Conservation (phyloP, 1,284 basidiomycete genomes). For the Boletus smithii region DNA sequence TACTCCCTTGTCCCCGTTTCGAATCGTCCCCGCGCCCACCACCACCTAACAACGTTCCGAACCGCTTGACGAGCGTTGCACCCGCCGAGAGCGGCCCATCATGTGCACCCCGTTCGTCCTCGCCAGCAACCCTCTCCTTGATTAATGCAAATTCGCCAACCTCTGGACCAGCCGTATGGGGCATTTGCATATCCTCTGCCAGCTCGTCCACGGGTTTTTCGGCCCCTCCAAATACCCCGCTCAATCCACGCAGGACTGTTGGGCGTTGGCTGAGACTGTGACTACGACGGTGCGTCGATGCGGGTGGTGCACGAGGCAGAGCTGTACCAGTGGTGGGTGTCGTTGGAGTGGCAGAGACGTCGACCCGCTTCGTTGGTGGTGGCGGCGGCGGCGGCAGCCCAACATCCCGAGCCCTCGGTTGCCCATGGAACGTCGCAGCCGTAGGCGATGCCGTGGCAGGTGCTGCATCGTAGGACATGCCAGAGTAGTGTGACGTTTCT, state of each 20-base stretch:
- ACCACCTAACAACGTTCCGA: constrained; percentile 59
- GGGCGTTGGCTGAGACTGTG: constrained; percentile 78
- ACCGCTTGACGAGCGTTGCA: constrained; percentile 69
- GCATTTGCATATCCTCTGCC: constrained; percentile 37
- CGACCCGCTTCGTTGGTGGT: constrained; percentile 28
- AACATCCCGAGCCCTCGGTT: constrained; percentile 58
- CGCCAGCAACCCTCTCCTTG: constrained; percentile 34
- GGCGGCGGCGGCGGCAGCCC: constrained; percentile 28
- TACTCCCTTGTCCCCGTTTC: constrained; percentile 36
- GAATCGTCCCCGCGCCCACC: constrained; percentile 45
- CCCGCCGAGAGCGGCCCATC: constrained; percentile 49
- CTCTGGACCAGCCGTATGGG: constrained; percentile 59
- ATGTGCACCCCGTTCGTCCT: constrained; percentile 22
- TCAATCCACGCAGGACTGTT: constrained; percentile 39
- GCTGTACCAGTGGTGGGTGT: constrained; percentile 30
- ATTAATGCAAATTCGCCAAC: constrained; percentile 46
- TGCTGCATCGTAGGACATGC: constrained; percentile 67
- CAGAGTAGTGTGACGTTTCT: constrained; percentile 73
- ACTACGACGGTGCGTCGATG: constrained; percentile 64
- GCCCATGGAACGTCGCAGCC: constrained; percentile 50
- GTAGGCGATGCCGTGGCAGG: constrained; percentile 51
- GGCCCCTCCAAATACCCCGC: constrained; percentile 49
- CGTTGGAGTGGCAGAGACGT: constrained; percentile 38
- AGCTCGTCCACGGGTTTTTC: constrained; percentile 42
- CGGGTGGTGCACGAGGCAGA: constrained; percentile 61